Percentiles rank a stretch among this genome's conserved stretches.
Evolutionary conservation across 768 basidiomycete genomes (phyloP).

Genomic region (Lentinus tigrinus): DNA sequence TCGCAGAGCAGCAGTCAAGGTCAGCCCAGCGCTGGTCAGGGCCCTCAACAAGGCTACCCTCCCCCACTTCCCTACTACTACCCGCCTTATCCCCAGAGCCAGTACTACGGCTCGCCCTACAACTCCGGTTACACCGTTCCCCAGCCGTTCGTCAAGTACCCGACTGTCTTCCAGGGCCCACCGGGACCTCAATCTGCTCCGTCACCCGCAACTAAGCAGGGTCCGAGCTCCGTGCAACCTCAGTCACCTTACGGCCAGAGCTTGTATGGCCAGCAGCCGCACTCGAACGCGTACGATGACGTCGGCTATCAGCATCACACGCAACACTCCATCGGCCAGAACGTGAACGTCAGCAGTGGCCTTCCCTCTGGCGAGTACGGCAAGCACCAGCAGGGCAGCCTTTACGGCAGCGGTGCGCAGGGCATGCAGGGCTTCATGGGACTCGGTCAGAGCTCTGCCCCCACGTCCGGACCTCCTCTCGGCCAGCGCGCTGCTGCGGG

Average conservation of each 20-base stretch:
- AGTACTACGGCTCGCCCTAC: slow-evolving; percentile 76
- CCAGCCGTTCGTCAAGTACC: slow-evolving; percentile 76
- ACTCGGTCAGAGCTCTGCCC: slow-evolving; percentile 43
- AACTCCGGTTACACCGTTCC: slow-evolving; percentile 54
- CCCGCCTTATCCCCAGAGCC: slow-evolving; percentile 67
- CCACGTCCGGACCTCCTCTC: slow-evolving; percentile 46
- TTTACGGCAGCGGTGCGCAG: slow-evolving; percentile 51
- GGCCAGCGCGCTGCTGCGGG: slow-evolving; percentile 47
- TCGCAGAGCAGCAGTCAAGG: slow-evolving; percentile 51
- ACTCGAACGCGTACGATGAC: slow-evolving; percentile 48
- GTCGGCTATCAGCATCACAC: slow-evolving; percentile 54
- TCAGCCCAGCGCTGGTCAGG: slow-evolving; percentile 60
- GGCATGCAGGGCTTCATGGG: slow-evolving; percentile 74
- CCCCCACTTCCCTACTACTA: slow-evolving; percentile 61
- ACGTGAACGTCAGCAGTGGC: slow-evolving; percentile 35
- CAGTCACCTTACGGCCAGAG: slow-evolving; percentile 63
- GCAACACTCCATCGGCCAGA: slow-evolving; percentile 51
- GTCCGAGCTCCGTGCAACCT: slow-evolving; percentile 52
- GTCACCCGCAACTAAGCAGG: slow-evolving; percentile 66
- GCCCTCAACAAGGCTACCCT: slow-evolving; percentile 62
- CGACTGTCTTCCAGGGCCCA: slow-evolving; percentile 72
- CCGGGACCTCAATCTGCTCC: slow-evolving; percentile 66
- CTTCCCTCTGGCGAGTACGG: slow-evolving; percentile 42
- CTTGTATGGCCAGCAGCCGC: slow-evolving; percentile 66
- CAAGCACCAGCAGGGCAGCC: slow-evolving; percentile 44